Evolutionary conservation across 768 basidiomycete genomes (phyloP), one percentile per base, ranked within the genome.

Genomic region (Vararia minispora): DNA sequence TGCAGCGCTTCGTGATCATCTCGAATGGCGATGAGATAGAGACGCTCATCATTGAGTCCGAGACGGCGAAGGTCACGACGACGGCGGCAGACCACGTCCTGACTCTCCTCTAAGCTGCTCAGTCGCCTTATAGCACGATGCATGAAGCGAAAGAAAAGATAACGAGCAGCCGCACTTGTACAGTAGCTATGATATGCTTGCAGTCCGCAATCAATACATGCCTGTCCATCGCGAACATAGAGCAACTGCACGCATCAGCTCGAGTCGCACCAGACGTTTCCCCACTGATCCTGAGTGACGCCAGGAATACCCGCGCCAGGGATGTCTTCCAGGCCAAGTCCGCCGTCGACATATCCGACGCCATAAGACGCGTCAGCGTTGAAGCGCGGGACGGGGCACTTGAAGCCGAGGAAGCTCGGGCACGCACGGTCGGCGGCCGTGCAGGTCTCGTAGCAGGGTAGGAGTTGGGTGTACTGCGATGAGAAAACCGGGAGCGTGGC

Each of bases 371-470:
- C 55, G 4, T 58, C 66, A 0, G 83, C 83, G 41, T 79, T 83
- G 49, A 79, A 79, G 25, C 56, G 50, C 34, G 59, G 50, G 10
- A 66, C 50, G 2, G 86, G 88, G 46, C 88, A 90, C 43, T 59
- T 58, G 59, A 86, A 82, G 2, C 71, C 68, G 8, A 92, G 46
- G 48, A 85, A 75, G 21, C 65, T 64, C 4, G 88, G 88, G 53
- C 88, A 92, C 9, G 83, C 72, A 20, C 88, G 72, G 46, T 83
- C 79, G 17, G 72, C 75, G 1, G 71, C 66, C 13, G 73, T 68
- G 58, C 89, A 92, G 22, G 71, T 72, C 59, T 88, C 89, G 8
- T 87, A 58, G 53, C 87, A 90, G 3, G 89, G 87, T 24, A 84
- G 60, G 12, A 91, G 59, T 52, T 71, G 66, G n/a, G 57, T 61